Evolutionary conservation across 768 basidiomycete species (phyloP), one percentile per base, ranked within the genome.

Genomic region (Clavulina sp.): DNA sequence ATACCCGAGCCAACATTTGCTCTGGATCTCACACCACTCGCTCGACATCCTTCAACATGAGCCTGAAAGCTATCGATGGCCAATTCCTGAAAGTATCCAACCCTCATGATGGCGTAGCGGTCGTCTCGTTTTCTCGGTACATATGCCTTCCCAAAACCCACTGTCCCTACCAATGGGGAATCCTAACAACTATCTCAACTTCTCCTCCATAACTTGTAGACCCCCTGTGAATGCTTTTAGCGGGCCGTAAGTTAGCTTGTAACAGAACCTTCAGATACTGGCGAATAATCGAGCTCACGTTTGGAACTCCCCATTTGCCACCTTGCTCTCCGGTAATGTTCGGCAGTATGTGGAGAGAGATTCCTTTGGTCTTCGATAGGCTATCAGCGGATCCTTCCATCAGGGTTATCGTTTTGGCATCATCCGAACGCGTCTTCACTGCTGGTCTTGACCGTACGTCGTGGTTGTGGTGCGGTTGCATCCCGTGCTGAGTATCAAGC

Each of bases 361-460:
- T 86, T 31, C 75, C 74, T 2, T 59, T 65, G 2, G 68, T 77
- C 0, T 81, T 92, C 57, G 73, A 79, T 44, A 60, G 63, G 0
- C 67, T 89, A 7, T 54, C 66, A 57, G 4, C 62, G 53, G 62
- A 77, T 65, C 59, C 73, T 49, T 74, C 78, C 29, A 74, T 88
- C 1, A 74, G 84, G n/a, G 81, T 69, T 2, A 70, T 86, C 4
- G 83, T 92, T 0, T 65, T 93, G 0, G 76, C 80, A 0, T 86
- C 84, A 0, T 68, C 67, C 1, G 60, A 81, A 2, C 76, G 81
- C 61, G 63, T 77, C 3, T 93, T 87, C 61, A 82, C 82, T 0
- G 87, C 84, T 1, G 89, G 91, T 0, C 63, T 93, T 4, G 89
- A 93, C 61, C 61, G 88, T 85, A 56, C 55, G 74, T 58, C n/a